Conservation (phyloP, 176 grass and related monocot species). For the Musa beccarii region DNA sequence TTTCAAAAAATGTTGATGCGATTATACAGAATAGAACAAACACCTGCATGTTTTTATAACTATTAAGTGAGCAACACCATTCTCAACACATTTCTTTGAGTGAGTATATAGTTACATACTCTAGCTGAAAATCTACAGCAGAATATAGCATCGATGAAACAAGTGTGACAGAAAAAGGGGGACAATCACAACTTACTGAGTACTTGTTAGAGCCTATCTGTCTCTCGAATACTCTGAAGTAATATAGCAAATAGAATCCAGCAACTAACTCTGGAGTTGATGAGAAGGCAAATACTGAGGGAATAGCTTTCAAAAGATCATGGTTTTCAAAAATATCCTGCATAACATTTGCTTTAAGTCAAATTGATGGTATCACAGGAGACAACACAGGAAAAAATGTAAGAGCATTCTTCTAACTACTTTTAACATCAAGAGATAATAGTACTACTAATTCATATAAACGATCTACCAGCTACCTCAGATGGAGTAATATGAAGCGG, state of each 20-base stretch:
- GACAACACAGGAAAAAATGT: not conserved
- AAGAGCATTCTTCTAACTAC: not conserved
- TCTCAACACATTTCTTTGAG: not conserved
- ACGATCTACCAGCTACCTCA: not conserved
- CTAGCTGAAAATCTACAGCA: too few species aligned
- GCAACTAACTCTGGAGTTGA: conserved; percentile 20
- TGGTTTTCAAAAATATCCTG: conserved; percentile 11
- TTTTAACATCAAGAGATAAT: not conserved
- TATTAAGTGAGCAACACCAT: conserved; percentile 14
- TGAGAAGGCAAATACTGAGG: conserved; percentile 24
- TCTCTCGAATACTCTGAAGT: conserved; percentile 31
- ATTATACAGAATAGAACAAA: conserved; percentile 64
- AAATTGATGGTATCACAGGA: not conserved
- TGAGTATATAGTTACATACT: too few species aligned
- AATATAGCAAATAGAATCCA: conserved; percentile 24
- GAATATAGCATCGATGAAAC: not conserved
- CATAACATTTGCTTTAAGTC: not conserved
- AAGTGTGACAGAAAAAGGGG: not conserved
- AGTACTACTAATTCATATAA: not conserved
- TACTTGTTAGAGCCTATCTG: conserved; percentile 29
- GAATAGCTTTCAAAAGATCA: conserved; percentile 11
- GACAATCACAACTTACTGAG: conserved; percentile 11
- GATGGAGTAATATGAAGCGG: not conserved
- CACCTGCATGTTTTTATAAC: conserved; percentile 46
- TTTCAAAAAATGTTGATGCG: conserved; percentile 58